Percentiles rank a stretch among this genome's conserved stretches.
Conservation (phyloP, 176 grass and related monocot genomes). For the Oryza punctata region DNA sequence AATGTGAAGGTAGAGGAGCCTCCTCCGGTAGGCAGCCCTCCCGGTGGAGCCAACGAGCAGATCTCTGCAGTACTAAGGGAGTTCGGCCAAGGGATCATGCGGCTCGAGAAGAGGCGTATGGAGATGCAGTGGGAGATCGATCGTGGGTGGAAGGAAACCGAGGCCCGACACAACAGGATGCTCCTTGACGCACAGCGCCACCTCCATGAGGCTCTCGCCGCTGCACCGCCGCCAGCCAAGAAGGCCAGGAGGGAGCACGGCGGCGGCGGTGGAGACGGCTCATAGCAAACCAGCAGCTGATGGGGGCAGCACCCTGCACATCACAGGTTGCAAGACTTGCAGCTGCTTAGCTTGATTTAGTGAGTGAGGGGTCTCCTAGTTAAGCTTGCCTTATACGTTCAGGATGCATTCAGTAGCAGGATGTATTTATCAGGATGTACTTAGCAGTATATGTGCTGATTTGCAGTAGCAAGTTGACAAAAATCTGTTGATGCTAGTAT, state of each 20-base stretch:
- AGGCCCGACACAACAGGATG: conserved; percentile 65
- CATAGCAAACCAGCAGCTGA: neutral
- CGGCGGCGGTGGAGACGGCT: conserved; percentile 36
- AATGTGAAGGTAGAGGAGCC: conserved; percentile 50
- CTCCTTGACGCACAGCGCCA: conserved; percentile 62
- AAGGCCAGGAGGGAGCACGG: conserved; percentile 70
- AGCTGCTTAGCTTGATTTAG: conserved; percentile 32
- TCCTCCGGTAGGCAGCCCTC: neutral
- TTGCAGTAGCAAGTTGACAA: conserved; percentile 26
- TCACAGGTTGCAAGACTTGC: too few relatives aligned
- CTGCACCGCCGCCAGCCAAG: conserved; percentile 44
- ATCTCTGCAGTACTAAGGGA: conserved; percentile 57
- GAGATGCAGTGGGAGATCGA: conserved; percentile 80
- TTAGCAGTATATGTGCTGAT: conserved; percentile 33
- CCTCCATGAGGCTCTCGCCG: conserved; percentile 49
- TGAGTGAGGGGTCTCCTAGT: neutral
- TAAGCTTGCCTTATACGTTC: conserved; percentile 4
- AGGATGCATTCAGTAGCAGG: conserved; percentile 29
- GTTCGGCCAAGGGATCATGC: conserved; percentile 63
- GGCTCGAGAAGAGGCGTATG: conserved; percentile 77
- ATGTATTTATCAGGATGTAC: conserved; percentile 17
- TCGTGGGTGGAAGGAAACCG: conserved; percentile 75
- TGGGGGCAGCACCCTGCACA: too few relatives aligned
- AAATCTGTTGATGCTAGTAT: neutral
- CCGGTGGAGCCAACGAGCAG: conserved; percentile 10